Base-by-base conservation (phyloP, 768 basidiomycete species). In the Imleria badia region DNA sequence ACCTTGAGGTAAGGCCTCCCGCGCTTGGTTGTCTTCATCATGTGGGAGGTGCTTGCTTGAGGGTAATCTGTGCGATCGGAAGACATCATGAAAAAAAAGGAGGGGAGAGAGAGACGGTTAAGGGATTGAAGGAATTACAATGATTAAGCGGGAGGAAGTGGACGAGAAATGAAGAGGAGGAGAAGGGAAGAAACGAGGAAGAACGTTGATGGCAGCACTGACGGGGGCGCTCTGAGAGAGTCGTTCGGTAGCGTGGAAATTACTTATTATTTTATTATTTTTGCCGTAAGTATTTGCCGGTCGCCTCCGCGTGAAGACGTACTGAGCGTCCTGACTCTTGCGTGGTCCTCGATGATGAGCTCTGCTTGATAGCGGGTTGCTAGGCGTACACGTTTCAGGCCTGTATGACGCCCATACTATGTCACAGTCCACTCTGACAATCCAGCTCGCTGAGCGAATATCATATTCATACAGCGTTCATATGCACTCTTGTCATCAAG, bases 11-110 rank as follows among this genome's bases (percentile, higher is more conserved):
- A 97, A 14, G 94, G 94, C 63, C 94, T 82, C 58, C 94, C 94
- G 67, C 94, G 85, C 78, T 93, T 92, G 69, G 94, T 96, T 14
- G 91, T 96, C 84, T 96, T 95, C 94, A 98, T 97, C 91, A 96
- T 91, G 73, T 96, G 94, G 26, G 91, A 92, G 39, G 89, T 84
- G 60, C 82, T 83, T 39, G 83, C 78, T 63, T 81, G 75, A 70
- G 66, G 65, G n/a, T 43, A 33, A 64, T 65, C 66, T 48, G 73
- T 49, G 45, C 70, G 72, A 60, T 81, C 80, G 53, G 76, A 62
- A 6, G 75, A 62, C 77, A 75, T 77, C 38, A 63, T 64, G 54
- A 48, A 55, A 56, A 59, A 56, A 63, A 65, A 65, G 51, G 61
- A 53, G 58, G 54, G 56, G 22, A 42, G 48, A 38, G 41, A 17